phyloP scores from a whole-genome alignment of 2,329 filamentous ascomycete genomes.

The Biscogniauxia marginata region DNA sequence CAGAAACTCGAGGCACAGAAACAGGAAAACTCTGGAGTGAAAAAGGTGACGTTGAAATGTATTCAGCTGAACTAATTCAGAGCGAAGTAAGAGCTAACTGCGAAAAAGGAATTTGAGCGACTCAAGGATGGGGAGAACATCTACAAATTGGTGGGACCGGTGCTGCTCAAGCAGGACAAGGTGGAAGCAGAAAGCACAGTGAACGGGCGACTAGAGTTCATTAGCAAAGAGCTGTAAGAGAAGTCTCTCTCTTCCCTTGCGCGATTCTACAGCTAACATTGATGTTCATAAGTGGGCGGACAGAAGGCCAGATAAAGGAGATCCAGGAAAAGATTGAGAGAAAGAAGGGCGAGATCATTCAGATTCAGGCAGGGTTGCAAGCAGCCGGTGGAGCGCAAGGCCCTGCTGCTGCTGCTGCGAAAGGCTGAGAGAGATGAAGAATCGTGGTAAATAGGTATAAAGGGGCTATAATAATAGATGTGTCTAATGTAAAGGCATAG shows the following conservation, averaged over 20 bases:
- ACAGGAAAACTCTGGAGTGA: conserved; percentile 86
- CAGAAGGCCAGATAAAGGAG: conserved; percentile 54
- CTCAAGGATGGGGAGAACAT: conserved; percentile 82
- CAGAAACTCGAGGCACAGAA: conserved; percentile 93
- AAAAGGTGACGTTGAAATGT: conserved; percentile 63
- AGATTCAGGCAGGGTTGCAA: conserved; percentile 51
- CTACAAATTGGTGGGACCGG: conserved; percentile 93
- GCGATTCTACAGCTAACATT: neutral
- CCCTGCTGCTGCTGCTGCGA: conserved; percentile 31
- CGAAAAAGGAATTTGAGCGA: conserved; percentile 74
- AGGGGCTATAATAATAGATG: too few species aligned
- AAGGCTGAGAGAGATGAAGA: conserved; percentile 15
- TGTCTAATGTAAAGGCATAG: too few species aligned
- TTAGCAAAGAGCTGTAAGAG: conserved; percentile 85
- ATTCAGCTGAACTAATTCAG: too few species aligned
- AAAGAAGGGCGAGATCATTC: conserved; percentile 60
- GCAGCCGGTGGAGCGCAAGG: conserved; percentile 35
- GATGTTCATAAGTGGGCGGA: conserved; percentile 22
- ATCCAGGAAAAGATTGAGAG: conserved; percentile 55
- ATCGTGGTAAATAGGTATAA: too few species aligned
- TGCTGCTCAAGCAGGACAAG: conserved; percentile 92
- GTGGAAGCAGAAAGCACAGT: conserved; percentile 87
- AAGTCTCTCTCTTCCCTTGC: neutral
- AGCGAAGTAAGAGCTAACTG: too few species aligned
- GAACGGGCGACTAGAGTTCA: conserved; percentile 86